Evolutionary conservation across 768 basidiomycete species (phyloP).

Genomic region (Inosperma sp.): DNA sequence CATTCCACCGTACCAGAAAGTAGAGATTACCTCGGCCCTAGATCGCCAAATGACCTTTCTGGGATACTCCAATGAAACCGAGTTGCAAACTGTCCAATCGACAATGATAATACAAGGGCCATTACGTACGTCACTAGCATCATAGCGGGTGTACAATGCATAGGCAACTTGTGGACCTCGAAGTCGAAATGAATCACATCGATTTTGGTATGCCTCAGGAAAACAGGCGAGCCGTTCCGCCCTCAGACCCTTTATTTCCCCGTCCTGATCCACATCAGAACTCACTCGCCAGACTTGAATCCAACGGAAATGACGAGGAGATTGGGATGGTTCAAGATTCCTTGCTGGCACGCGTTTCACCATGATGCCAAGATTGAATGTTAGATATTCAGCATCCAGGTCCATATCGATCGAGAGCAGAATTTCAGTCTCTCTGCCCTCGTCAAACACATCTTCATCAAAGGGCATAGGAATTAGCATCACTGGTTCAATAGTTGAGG

Average conservation of each 20-base stretch:
- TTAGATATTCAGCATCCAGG: background rate
- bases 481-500: background rate
- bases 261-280: background rate
- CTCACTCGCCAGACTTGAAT: background rate
- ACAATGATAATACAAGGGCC: background rate
- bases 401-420: background rate
- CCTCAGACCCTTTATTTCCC: background rate
- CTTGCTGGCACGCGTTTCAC: background rate
- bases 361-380: conserved; percentile 1
- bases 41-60: background rate
- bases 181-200: background rate
- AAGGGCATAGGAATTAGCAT: background rate
- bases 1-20: background rate
- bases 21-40: background rate
- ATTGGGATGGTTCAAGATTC: background rate
- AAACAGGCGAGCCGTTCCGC: background rate
- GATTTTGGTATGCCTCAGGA: background rate
- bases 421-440: background rate
- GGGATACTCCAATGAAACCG: background rate
- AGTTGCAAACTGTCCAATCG: background rate
- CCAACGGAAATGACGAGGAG: background rate
- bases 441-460: background rate
- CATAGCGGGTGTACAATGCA: background rate
- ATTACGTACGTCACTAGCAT: background rate
- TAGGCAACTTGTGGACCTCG: background rate